Percentiles rank a stretch among this genome's conserved stretches.
phyloP scores from a whole-genome alignment of 192 early-diverging fungal genomes.

The Helicostylum pulchrum region DNA sequence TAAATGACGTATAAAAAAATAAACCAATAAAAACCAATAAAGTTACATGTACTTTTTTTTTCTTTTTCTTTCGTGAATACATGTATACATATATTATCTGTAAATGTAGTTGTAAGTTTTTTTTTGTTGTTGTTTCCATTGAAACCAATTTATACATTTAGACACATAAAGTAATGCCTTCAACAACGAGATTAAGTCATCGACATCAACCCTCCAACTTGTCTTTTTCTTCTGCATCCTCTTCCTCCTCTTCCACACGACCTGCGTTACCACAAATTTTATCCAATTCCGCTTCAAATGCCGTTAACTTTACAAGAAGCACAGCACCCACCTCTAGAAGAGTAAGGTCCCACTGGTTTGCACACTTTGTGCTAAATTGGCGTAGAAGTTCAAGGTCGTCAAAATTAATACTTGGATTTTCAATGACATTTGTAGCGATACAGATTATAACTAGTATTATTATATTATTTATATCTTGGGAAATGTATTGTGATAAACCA shows the following conservation, averaged over 20 bases:
- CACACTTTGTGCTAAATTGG: constrained; percentile 36
- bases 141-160: not conserved
- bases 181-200: constrained; percentile 24
- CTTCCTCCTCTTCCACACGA: constrained; percentile 25
- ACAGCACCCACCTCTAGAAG: constrained; percentile 35
- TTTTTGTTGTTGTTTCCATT: not conserved
- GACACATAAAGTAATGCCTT: constrained; percentile 2
- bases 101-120: not conserved
- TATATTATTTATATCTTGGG: constrained; percentile 50
- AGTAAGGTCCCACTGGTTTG: constrained; percentile 40
- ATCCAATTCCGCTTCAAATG: constrained; percentile 27
- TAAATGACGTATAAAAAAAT: constrained; percentile 25
- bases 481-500: constrained; percentile 43
- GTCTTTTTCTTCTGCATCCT: constrained; percentile 22
- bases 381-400: constrained; percentile 38
- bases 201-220: constrained; percentile 26
- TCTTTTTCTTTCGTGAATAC: not conserved
- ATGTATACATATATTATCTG: not conserved
- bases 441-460: constrained; percentile 40
- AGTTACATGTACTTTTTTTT: constrained; percentile 4
- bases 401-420: constrained; percentile 37
- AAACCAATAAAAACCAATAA: constrained; percentile 4
- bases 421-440: constrained; percentile 23
- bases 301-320: constrained; percentile 24
- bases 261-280: constrained; percentile 26